phyloP scores from a whole-genome alignment of 345 rosid genomes.

The Pistacia integerrima region DNA sequence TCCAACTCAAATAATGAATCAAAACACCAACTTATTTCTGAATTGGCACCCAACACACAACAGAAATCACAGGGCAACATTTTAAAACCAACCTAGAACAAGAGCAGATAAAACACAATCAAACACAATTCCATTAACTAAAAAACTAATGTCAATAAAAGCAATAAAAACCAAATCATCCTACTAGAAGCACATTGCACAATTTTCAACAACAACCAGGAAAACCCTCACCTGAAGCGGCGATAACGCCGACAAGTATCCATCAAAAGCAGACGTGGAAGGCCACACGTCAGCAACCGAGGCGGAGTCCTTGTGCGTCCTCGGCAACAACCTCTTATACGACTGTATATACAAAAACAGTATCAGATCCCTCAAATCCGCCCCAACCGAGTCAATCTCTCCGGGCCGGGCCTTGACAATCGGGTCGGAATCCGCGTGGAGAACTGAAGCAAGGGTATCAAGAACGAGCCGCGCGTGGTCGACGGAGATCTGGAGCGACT shows the following conservation, averaged over 20 bases:
- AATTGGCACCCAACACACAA: neutral
- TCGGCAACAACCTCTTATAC: slow-evolving; percentile 84
- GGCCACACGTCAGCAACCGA: slow-evolving; percentile 99
- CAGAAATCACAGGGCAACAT: neutral
- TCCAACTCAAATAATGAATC: neutral
- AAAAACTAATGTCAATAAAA: neutral
- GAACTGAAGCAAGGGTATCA: slow-evolving; percentile 86
- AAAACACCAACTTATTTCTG: neutral
- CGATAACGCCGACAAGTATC: slow-evolving; percentile 89
- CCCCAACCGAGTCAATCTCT: slow-evolving; percentile 69
- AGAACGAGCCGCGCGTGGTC: slow-evolving; percentile 89
- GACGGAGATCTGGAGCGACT: slow-evolving; percentile 82
- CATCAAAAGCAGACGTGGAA: slow-evolving; percentile 98
- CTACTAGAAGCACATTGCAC: slow-evolving; percentile 7
- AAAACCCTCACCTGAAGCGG: slow-evolving; percentile 80
- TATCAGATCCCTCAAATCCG: slow-evolving; percentile 84
- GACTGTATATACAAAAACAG: slow-evolving; percentile 91
- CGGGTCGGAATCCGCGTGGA: slow-evolving; percentile 78
- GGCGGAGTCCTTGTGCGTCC: slow-evolving; percentile 91
- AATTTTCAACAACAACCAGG: neutral
- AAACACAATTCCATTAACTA: neutral
- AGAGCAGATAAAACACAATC: neutral
- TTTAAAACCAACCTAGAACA: too few relatives aligned
- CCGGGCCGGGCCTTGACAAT: slow-evolving; percentile 50
- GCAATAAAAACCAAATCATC: neutral